Evolutionary conservation across 2,329 filamentous ascomycete genomes (phyloP).

Genomic region (Penicillium sp.): DNA sequence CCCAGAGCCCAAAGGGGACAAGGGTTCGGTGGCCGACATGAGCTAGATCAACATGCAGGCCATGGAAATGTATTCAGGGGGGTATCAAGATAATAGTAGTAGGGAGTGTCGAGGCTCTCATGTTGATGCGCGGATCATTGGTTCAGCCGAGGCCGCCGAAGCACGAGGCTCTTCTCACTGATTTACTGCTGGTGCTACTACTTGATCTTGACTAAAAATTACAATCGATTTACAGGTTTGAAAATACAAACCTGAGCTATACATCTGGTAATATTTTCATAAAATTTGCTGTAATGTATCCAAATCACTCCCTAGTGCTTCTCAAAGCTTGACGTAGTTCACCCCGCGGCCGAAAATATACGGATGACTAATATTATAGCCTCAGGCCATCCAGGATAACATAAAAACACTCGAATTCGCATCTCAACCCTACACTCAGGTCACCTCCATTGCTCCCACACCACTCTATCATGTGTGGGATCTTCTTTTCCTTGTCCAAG

Average conservation of each 20-base stretch:
- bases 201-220: neutral
- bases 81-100: slow-evolving; percentile 17
- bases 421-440: neutral
- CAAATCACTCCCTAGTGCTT: neutral
- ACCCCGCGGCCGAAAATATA: slow-evolving; percentile 9
- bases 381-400: slow-evolving; percentile 17
- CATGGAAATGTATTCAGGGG: slow-evolving; percentile 22
- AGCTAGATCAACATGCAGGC: slow-evolving; percentile 51
- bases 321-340: neutral
- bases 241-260: neutral
- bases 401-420: slow-evolving; percentile 16
- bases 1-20: slow-evolving; percentile 33
- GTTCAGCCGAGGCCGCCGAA: slow-evolving; percentile 39
- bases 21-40: slow-evolving; percentile 44
- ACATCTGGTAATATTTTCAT: neutral
- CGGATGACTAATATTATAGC: slow-evolving; percentile 27
- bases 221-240: neutral
- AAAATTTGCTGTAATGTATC: neutral
- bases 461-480: slow-evolving; percentile 54
- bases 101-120: slow-evolving; percentile 34
- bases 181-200: neutral
- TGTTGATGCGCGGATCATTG: slow-evolving; percentile 43
- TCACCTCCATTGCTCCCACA: slow-evolving; percentile 5
- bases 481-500: slow-evolving; percentile 55
- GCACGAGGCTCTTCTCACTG: neutral